These are phyloP conservation scores for Crotalaria pallida DNA, from an alignment of 306 rosid genomes.

Conservation along the genomic window DNA sequence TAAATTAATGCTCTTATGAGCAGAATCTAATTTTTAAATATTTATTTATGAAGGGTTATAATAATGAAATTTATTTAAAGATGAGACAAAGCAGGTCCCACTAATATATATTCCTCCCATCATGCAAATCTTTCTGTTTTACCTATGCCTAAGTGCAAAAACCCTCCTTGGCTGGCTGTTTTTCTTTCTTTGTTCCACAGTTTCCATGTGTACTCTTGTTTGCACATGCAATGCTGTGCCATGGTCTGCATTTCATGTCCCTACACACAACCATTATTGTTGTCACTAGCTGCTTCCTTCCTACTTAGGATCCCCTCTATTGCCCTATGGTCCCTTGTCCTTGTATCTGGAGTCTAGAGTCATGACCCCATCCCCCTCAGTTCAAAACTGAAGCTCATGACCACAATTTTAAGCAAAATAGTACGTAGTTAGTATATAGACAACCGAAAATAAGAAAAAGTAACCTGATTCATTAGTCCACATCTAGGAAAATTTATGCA, in stretches of 20 bases:
- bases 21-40: neutral
- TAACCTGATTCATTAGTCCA: constrained; percentile 17
- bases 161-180: constrained; percentile 14
- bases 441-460: constrained; percentile 19
- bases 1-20: neutral
- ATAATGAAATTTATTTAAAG: neutral
- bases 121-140: constrained; percentile 34
- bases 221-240: constrained; percentile 48
- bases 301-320: constrained; percentile 46
- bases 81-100: neutral
- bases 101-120: constrained; percentile 28
- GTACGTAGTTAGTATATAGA: constrained; percentile 11
- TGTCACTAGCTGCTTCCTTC: constrained; percentile 35
- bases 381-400: constrained; percentile 12
- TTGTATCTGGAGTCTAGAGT: constrained; percentile 23
- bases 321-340: constrained; percentile 45
- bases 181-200: neutral
- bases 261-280: constrained; percentile 50
- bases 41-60: too few relatives aligned
- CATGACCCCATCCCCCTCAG: constrained; percentile 29
- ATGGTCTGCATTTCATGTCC: constrained; percentile 24
- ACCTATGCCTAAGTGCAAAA: constrained; percentile 21
- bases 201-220: constrained; percentile 42
- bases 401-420: constrained; percentile 21
- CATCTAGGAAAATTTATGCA: constrained; percentile 17